phyloP scores from a whole-genome alignment of 441 rosid genomes.

The Raphanus hybrid region DNA sequence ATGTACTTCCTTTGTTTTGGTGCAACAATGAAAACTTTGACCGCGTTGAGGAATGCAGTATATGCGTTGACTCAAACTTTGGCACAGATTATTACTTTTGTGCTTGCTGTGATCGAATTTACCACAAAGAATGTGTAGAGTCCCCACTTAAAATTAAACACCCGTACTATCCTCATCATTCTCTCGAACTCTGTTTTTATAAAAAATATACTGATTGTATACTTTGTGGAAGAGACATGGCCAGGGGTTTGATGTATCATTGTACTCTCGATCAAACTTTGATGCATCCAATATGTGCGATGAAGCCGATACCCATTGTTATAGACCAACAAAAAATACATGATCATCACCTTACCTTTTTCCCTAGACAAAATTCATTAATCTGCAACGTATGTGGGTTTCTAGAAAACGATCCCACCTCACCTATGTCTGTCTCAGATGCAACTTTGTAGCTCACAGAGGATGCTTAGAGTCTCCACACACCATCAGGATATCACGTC shows the following conservation, averaged over 20 bases:
- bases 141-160: slow-evolving; percentile 7
- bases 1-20: slow-evolving; percentile 6
- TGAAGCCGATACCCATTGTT: not conserved
- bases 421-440: slow-evolving; percentile 45
- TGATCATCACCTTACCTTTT: slow-evolving; percentile 29
- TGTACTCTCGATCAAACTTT: not conserved
- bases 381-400: slow-evolving; percentile 43
- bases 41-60: not conserved
- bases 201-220: not conserved
- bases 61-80: not conserved
- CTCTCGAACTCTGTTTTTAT: no score
- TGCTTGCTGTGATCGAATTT: fast-evolving
- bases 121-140: slow-evolving; percentile 5
- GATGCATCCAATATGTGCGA: slow-evolving; percentile 13
- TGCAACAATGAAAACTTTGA: slow-evolving; percentile 8
- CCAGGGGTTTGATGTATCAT: fast-evolving
- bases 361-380: not conserved
- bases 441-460: slow-evolving; percentile 28
- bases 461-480: slow-evolving; percentile 32
- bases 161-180: slow-evolving; percentile 15
- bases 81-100: slow-evolving; percentile 9
- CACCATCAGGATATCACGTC: slow-evolving; percentile 9
- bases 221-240: not conserved
- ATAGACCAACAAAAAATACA: slow-evolving; percentile 25
- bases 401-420: not conserved